These are phyloP conservation scores for Lachancea thermotolerans DNA, from an alignment of 805 yeast genomes.

Conservation along the genomic window DNA sequence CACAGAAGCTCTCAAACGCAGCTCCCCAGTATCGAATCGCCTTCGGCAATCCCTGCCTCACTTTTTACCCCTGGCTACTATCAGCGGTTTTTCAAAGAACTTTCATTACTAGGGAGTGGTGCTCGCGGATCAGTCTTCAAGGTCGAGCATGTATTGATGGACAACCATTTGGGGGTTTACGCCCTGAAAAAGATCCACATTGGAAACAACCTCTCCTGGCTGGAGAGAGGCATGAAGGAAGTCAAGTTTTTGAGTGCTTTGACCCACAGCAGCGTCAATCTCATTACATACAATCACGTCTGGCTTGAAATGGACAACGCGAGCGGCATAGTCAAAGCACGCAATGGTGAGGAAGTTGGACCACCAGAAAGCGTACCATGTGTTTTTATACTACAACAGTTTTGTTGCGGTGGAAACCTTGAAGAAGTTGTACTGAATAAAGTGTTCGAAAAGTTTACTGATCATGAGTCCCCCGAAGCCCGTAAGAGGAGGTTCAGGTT, in stretches of 20 bases:
- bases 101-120: conserved; percentile 66
- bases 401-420: conserved; percentile 81
- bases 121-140: conserved; percentile 80
- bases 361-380: conserved; percentile 43
- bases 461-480: conserved; percentile 32
- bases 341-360: conserved; percentile 14
- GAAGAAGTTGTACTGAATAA: conserved; percentile 51
- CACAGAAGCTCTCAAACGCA: conserved; percentile 1
- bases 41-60: conserved; percentile 38
- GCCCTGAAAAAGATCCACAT: conserved; percentile 82
- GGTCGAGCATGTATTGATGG: conserved; percentile 69
- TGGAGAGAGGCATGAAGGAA: conserved; percentile 66
- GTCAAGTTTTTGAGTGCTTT: conserved; percentile 57
- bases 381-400: conserved; percentile 78
- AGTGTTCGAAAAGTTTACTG: conserved; percentile 32
- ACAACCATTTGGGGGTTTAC: conserved; percentile 67
- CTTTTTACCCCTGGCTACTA: conserved; percentile 82
- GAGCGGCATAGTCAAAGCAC: conserved; percentile 25
- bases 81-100: conserved; percentile 56
- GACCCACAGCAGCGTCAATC: conserved; percentile 47
- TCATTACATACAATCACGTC: conserved; percentile 83
- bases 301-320: conserved; percentile 73
- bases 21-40: neutral
- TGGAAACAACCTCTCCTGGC: conserved; percentile 66
- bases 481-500: conserved; percentile 33